Percentiles rank a stretch among this genome's conserved stretches.
Conservation (phyloP, 1,284 basidiomycete species). For the Leccinum pseudoinsigne region DNA sequence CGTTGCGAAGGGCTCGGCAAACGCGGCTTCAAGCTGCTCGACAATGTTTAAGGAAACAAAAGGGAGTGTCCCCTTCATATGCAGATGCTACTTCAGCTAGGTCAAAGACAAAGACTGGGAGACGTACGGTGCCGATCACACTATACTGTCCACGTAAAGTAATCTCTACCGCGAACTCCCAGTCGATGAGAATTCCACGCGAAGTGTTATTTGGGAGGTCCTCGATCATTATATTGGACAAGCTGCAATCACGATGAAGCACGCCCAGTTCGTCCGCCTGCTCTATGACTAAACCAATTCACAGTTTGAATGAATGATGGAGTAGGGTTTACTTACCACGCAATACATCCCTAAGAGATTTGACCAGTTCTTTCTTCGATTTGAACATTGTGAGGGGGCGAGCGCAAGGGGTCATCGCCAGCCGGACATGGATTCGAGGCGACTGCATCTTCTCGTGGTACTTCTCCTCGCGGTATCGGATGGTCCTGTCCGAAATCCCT, state of each 20-base stretch:
- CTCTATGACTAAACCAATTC: neutral
- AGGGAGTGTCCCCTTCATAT: neutral
- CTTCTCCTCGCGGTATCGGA: neutral
- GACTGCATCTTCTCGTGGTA: neutral
- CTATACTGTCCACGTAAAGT: neutral
- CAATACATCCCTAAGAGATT: neutral
- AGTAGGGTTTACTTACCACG: neutral
- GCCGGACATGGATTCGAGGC: neutral
- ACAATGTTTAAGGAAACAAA: neutral
- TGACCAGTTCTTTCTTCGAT: neutral
- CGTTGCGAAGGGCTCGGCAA: neutral
- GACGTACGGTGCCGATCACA: neutral
- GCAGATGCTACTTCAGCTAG: neutral
- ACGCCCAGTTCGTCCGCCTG: neutral
- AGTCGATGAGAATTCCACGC: neutral
- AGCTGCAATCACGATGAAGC: neutral
- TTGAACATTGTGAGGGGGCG: neutral
- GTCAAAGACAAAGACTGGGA: neutral
- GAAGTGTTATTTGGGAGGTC: neutral
- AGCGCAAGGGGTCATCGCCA: neutral
- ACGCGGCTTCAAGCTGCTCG: neutral
- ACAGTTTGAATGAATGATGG: neutral
- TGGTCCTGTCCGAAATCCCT: neutral
- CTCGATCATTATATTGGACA: neutral
- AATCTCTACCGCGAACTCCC: neutral